Percentiles rank a stretch among this genome's conserved stretches.
Evolutionary conservation across 129 eudicot species (phyloP).

Genomic region (Lactuca sativa): DNA sequence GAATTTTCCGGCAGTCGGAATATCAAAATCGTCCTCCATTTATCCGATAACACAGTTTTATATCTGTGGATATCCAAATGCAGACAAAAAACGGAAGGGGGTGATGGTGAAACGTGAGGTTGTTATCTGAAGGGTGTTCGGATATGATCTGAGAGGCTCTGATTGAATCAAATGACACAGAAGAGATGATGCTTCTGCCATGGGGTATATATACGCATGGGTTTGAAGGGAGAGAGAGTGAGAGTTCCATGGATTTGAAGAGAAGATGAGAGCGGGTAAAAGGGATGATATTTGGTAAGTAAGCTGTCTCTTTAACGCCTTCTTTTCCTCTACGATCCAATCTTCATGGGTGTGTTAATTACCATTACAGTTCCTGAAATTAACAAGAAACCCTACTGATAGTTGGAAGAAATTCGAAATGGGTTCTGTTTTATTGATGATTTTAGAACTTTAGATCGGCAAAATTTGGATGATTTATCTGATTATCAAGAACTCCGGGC

Average conservation of each 20-base stretch:
- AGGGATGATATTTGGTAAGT: slow-evolving; percentile 11
- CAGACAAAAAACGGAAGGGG: slow-evolving; percentile 22
- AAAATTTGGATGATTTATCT: not conserved
- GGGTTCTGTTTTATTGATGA: not conserved
- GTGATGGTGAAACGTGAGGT: slow-evolving; percentile 29
- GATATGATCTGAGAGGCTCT: slow-evolving; percentile 43
- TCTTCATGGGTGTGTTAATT: slow-evolving; percentile 27
- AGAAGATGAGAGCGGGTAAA: slow-evolving; percentile 34
- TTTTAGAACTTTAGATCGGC: slow-evolving; percentile 4
- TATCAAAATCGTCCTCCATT: slow-evolving; percentile 29
- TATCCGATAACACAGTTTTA: slow-evolving; percentile 23
- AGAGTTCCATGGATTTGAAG: slow-evolving; percentile 31
- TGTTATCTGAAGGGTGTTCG: slow-evolving; percentile 17
- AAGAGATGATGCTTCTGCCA: slow-evolving; percentile 14
- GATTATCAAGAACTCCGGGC: not conserved
- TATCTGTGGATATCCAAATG: not conserved
- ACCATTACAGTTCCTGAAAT: slow-evolving; percentile 9
- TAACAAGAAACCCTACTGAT: not conserved
- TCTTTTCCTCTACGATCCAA: slow-evolving; percentile 21
- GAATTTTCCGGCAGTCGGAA: slow-evolving; percentile 18
- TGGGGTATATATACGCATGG: slow-evolving; percentile 16
- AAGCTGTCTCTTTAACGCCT: slow-evolving; percentile 19
- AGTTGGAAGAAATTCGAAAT: not conserved
- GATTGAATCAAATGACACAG: slow-evolving; percentile 22
- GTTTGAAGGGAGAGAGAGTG: slow-evolving; percentile 16